These are phyloP conservation scores for Digitaria exilis DNA, from an alignment of 202 grass and related monocot genomes.

Conservation along the genomic window DNA sequence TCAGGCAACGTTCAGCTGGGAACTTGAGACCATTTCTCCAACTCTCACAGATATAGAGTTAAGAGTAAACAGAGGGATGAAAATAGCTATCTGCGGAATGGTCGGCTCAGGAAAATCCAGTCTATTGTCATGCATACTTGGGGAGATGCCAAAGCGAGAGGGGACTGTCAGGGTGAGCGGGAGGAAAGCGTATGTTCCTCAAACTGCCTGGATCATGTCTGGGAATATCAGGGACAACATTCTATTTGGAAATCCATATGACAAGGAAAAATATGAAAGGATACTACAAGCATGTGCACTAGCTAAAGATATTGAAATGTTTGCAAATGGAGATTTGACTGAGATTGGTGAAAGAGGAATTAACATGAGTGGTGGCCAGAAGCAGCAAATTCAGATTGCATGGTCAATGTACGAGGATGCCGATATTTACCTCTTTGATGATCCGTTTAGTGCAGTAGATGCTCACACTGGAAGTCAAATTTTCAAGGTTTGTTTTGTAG, in stretches of 20 bases:
- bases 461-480: constrained; percentile 89
- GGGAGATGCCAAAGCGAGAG: constrained; percentile 78
- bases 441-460: constrained; percentile 96
- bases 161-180: constrained; percentile 76
- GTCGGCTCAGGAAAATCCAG: constrained; percentile 94
- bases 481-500: constrained; percentile 67
- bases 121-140: constrained; percentile 90
- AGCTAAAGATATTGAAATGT: constrained; percentile 83
- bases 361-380: constrained; percentile 98
- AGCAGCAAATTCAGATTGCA: constrained; percentile 93
- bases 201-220: constrained; percentile 93
- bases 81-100: constrained; percentile 91
- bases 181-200: constrained; percentile 92
- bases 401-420: constrained; percentile 83
- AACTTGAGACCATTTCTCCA: constrained; percentile 58
- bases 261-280: constrained; percentile 73
- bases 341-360: constrained; percentile 99
- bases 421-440: constrained; percentile 92
- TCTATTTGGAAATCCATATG: constrained; percentile 81
- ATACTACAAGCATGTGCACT: constrained; percentile 78
- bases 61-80: constrained; percentile 82
- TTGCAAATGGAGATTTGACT: constrained; percentile 91
- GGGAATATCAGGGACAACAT: constrained; percentile 97
- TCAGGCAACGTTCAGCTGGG: constrained; percentile 81
- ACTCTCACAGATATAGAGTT: constrained; percentile 71